Percentiles rank a stretch among this genome's conserved stretches.
Conservation (phyloP, 768 basidiomycete species). For the Tephrocybe rancida region DNA sequence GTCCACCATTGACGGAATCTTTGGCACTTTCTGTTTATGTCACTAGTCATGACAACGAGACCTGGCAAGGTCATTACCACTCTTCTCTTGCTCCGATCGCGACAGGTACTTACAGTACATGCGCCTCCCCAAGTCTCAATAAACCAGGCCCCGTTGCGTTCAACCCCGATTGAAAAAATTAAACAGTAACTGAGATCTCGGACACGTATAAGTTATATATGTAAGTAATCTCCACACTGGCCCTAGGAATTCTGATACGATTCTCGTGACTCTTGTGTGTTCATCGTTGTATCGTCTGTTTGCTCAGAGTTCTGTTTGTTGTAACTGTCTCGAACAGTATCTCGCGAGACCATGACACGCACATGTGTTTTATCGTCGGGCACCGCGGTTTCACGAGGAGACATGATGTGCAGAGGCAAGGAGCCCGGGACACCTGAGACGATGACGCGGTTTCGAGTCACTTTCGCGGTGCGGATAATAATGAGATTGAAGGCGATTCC, state of each 20-base stretch:
- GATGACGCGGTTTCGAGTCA: not conserved
- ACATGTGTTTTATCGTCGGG: not conserved
- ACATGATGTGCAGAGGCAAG: not conserved
- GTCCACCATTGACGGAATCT: too few relatives aligned
- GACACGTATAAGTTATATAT: too few relatives aligned
- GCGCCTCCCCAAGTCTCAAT: too few relatives aligned
- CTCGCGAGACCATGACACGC: not conserved
- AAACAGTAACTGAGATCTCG: too few relatives aligned
- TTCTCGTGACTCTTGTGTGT: too few relatives aligned
- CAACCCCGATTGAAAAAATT: too few relatives aligned
- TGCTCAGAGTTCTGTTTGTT: not conserved
- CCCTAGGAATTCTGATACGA: constrained; percentile 12
- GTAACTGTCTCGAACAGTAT: not conserved
- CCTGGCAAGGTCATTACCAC: too few relatives aligned
- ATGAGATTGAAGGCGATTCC: constrained; percentile 15
- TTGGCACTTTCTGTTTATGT: too few relatives aligned
- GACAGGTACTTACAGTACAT: too few relatives aligned
- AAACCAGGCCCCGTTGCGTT: too few relatives aligned
- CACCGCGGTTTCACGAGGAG: not conserved
- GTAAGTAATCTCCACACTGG: constrained; percentile 12
- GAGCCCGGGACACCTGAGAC: not conserved
- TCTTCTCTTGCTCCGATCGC: too few relatives aligned
- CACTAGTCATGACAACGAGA: too few relatives aligned
- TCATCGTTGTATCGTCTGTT: not conserved
- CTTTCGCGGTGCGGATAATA: constrained; percentile 7